Evolutionary conservation across 192 early-diverging fungal genomes (phyloP).

Genomic region (Coemansia sp.): DNA sequence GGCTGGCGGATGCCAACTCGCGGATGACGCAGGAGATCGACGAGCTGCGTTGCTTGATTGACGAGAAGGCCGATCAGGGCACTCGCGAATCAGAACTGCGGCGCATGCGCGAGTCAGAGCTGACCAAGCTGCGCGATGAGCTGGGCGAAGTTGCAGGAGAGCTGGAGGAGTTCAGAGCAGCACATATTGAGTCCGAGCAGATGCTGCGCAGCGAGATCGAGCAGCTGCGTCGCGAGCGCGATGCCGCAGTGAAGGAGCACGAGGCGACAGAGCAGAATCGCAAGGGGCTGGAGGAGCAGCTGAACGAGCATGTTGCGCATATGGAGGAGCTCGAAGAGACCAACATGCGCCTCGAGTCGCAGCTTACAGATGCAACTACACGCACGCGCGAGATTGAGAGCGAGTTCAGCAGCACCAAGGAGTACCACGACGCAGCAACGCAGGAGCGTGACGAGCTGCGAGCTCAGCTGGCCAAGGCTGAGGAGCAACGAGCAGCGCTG

Average conservation of each 20-base stretch:
- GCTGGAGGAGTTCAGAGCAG: constrained; percentile 56
- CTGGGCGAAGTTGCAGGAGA: constrained; percentile 48
- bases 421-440: constrained; percentile 27
- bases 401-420: constrained; percentile 20
- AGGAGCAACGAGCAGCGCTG: constrained; percentile 19
- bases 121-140: constrained; percentile 55
- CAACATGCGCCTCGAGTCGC: constrained; percentile 36
- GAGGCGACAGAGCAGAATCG: constrained; percentile 10
- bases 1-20: constrained; percentile 27
- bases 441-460: constrained; percentile 23
- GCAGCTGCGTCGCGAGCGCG: constrained; percentile 50
- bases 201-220: constrained; percentile 56
- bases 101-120: constrained; percentile 59
- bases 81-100: constrained; percentile 59
- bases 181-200: constrained; percentile 48
- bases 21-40: constrained; percentile 57
- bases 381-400: constrained; percentile 29
- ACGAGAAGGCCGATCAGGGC: constrained; percentile 61
- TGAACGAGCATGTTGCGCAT: constrained; percentile 34
- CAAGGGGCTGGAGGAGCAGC: constrained; percentile 27
- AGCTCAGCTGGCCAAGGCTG: constrained; percentile 6
- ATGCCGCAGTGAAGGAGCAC: constrained; percentile 25
- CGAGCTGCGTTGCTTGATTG: constrained; percentile 53
- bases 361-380: constrained; percentile 25
- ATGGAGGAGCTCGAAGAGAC: constrained; percentile 45